A percentile compares a stretch with the other conserved stretches of the same genome.
phyloP scores from a whole-genome alignment of 2,329 filamentous ascomycete species.

The Shiraia bambusicola region DNA sequence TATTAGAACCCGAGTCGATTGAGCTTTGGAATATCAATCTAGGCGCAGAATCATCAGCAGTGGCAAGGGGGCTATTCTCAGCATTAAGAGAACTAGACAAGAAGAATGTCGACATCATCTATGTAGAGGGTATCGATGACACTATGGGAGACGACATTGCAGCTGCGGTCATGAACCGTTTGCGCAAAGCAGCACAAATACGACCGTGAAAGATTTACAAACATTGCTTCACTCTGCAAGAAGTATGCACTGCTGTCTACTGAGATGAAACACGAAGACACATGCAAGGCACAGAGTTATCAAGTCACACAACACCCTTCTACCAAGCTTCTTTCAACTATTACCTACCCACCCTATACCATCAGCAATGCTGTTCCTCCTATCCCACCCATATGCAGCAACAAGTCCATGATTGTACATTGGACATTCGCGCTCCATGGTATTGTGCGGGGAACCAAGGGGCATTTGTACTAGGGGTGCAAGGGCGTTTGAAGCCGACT shows the following conservation, averaged over 20 bases:
- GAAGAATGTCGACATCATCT: conserved; percentile 76
- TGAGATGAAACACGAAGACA: too few species aligned
- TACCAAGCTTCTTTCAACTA: too few species aligned
- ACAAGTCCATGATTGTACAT: too few species aligned
- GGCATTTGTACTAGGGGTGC: too few species aligned
- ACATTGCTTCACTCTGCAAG: neutral
- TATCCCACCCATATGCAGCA: too few species aligned
- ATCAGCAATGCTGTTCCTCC: too few species aligned
- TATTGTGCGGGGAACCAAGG: too few species aligned
- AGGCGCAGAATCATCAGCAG: conserved; percentile 67
- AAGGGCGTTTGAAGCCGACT: too few species aligned
- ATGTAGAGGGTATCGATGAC: conserved; percentile 79
- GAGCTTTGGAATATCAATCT: conserved; percentile 69
- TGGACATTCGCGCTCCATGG: too few species aligned
- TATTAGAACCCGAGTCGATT: conserved; percentile 7
- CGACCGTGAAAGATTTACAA: conserved; percentile 12
- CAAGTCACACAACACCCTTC: too few species aligned
- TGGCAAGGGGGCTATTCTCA: conserved; percentile 86
- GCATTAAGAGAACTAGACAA: conserved; percentile 83
- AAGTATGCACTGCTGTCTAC: neutral
- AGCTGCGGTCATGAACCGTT: conserved; percentile 62
- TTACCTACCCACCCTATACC: too few species aligned
- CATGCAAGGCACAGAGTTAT: too few species aligned
- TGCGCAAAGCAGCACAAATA: conserved; percentile 51
- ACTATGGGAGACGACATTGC: conserved; percentile 75